Evolutionary conservation across 2,329 filamentous ascomycete species (phyloP), one percentile per base, ranked within the genome.

Genomic region (Xylaria sp.): DNA sequence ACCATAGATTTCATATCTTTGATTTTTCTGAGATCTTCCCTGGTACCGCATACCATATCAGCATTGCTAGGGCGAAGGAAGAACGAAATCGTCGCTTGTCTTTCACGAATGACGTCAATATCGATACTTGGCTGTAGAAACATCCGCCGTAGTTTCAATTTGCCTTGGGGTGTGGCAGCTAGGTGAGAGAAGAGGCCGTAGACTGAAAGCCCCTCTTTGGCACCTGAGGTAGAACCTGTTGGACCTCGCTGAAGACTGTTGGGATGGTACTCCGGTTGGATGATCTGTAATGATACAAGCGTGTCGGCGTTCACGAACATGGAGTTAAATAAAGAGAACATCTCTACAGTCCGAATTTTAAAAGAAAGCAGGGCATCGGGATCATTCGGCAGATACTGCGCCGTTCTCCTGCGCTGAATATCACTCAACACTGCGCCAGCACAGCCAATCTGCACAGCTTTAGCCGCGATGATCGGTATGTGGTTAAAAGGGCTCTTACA

Each of bases 221-320:
- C 86, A 21, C 87, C 90, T 1, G 86, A 88, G 30, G 83, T 85
- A 34, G 84, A 84, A 71, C 83, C 87, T 6, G 85, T 86, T 2
- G 89, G 88, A 0, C 92, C 92, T 80, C 92, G 90, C 73, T 90
- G 92, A 70, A 95, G 92, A 56, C 88, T 90, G 75, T 93, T 94
- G 4, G 93, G 94, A 78, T 97, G 93, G 11, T 88, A 88, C 77
- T 98, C 94, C 1, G 91, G 89, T 64, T 92, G 90, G 30, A 97
- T 84, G 32, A 99, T 93, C 74, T 98, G 95, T 8, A 99, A 85
- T 1, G 94, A 94, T 14, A 88, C 81, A 50, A 98, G 82, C 0
- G 94, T 92, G 75, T 98, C 93, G 2, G 87, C 82, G 73, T 93
- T 96, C 72, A 98, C 84, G 75, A 96, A 93, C 89, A 95, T 93